Base-by-base conservation (phyloP, 352 stramenopile genomes). In the Phytopythium delawarense region DNA sequence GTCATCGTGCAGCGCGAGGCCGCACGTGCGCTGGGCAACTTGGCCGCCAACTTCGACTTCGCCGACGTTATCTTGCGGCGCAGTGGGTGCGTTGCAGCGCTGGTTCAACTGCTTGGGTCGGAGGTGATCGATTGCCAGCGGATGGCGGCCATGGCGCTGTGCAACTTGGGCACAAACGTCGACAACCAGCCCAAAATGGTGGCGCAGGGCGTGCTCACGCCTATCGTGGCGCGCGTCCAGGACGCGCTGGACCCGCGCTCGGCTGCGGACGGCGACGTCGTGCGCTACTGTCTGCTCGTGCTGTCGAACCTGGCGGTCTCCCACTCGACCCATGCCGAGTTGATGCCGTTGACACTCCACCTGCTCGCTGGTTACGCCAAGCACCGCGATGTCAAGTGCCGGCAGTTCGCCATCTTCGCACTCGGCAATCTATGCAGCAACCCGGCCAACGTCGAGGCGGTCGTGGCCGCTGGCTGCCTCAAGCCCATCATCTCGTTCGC, bases 391-490 rank as follows among this genome's bases (percentile, higher is more conserved):
- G 87, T 98, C 55, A 98, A 98, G 67, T 98, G 92, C 54, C 83
- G 96, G n/a, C 94, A 99, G 69, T 96, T 98, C 69, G 90, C 96
- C 25, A 86, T 99, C 51, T 98, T 99, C 62, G 92, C 89, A 2
- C 58, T 99, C 28, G 96, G 96, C 6, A 99, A 99, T 63, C 67
- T 99, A 8, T 98, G 94, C 70, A 89, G 91, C 58, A 98, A 98
- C 66, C 74, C 85, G 7, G 75, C 74, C 13, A 98, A 98, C 70
- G 74, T 97, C 49, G 87, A 98, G 57, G 62, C 64, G 32, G 89
- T 99, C 42, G 86, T 98, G 12, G 77, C 76, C 11, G 78, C 82
- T 11, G 91, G 97, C 37, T 95, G 80, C 56, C 78, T 98, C 25
- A 95, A 97, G 66, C 90, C 94, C 21, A 86, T 98, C 57, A 96